Evolutionary conservation across 2,329 filamentous ascomycete genomes (phyloP).

Genomic region (Curvularia verruculosa): DNA sequence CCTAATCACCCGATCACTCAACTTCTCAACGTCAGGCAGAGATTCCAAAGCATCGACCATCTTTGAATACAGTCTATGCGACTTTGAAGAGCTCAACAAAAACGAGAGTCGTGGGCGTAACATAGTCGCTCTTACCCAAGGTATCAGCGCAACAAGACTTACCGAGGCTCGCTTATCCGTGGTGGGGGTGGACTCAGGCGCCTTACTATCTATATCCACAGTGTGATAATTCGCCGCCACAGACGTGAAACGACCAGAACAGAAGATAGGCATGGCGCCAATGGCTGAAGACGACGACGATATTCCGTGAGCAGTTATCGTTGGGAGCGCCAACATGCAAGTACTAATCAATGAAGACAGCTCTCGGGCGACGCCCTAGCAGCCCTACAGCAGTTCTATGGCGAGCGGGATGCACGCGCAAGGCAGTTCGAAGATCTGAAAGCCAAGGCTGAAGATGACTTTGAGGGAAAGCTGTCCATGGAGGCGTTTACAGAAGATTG

Average conservation of each 20-base stretch:
- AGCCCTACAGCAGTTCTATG: slow-evolving; percentile 75
- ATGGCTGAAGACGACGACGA: slow-evolving; percentile 43
- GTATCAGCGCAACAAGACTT: slow-evolving; percentile 11
- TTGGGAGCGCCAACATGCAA: not conserved
- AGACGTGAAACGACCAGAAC: not conserved
- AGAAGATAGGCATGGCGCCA: slow-evolving; percentile 27
- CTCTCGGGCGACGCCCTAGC: slow-evolving; percentile 71
- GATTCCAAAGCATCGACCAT: slow-evolving; percentile 68
- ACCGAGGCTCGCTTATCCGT: slow-evolving; percentile 41
- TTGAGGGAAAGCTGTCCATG: slow-evolving; percentile 62
- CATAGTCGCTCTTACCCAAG: slow-evolving; percentile 32
- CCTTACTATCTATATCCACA: slow-evolving; percentile 31
- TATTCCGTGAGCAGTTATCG: slow-evolving; percentile 37
- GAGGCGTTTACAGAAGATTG: slow-evolving; percentile 78
- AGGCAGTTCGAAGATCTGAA: slow-evolving; percentile 73
- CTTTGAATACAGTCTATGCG: slow-evolving; percentile 38
- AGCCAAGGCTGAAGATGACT: slow-evolving; percentile 63
- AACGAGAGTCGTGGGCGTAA: slow-evolving; percentile 33
- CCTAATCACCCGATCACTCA: slow-evolving; percentile 79
- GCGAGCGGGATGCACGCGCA: slow-evolving; percentile 70
- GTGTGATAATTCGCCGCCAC: slow-evolving; percentile 9
- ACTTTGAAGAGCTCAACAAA: slow-evolving; percentile 23
- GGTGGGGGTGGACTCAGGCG: slow-evolving; percentile 19
- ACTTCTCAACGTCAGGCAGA: slow-evolving; percentile 75
- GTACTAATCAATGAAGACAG: slow-evolving; percentile 53